Evolutionary conservation across 495 filamentous ascomycete genomes (phyloP), one percentile per base, ranked within the genome.

Genomic region (Thermothielavioides terrestris): DNA sequence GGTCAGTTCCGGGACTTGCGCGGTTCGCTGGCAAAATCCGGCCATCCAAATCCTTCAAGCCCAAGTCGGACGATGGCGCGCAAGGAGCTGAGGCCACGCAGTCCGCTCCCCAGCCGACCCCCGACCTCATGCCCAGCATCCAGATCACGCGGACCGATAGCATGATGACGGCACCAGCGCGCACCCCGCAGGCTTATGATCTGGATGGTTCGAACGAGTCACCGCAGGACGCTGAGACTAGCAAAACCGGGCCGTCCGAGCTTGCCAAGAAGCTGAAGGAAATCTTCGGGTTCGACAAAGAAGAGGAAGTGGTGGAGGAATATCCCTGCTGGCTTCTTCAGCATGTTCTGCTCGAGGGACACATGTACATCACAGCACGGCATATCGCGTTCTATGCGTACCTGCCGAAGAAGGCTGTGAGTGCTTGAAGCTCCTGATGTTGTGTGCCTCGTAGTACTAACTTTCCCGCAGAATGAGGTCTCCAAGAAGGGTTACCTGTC

Each of bases 371-470:
- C 61, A 97, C 94, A 0, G 76, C 84, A 45, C 82, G 82, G 49
- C 92, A 98, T 63, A 85, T 98, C 44, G 95, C 90, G 58, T 98
- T 98, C 65, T 97, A 96, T 63, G 89, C 94, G 11, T 96, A 97
- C 63, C 70, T 97, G 26, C 90, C 92, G 6, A 91, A 86, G 71
- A 95, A 91, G 74, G 78, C 83, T 35, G 84, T 86, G 71, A 69
- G 78, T 64, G n/a, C 12, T 35, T 30, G 37, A 14, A 18, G 6
- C 12, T 2, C 17, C 23, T 17, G 3, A 9, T n/a, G 17, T 6
- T 4, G 9, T 6, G 8, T 42, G 18, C 25, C 15, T 26, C 37
- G 17, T 41, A 14, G 37, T 38, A 47, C 56, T 62, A 38, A 59
- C 74, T 73, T 25, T n/a, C 25, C 28, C 38, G 31, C 49, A 88